A percentile compares a stretch with the other conserved stretches of the same genome.
phyloP scores from a whole-genome alignment of 2,329 filamentous ascomycete species.

The Myriosclerotinia duriaeana region DNA sequence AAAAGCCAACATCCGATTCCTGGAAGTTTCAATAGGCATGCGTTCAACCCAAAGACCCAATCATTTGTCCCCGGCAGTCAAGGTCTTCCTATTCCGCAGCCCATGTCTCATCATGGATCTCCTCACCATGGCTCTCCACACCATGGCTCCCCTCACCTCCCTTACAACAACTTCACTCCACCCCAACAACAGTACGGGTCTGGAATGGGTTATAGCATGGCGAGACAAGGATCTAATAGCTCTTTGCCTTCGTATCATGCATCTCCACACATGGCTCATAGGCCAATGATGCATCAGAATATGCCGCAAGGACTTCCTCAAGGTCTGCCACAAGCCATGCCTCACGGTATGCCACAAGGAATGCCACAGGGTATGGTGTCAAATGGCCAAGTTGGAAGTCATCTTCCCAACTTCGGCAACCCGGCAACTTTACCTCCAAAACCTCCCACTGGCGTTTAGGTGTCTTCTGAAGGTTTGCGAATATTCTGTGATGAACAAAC shows the following conservation, averaged over 20 bases:
- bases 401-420: conserved; percentile 57
- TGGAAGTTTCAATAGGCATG: conserved; percentile 78
- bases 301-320: conserved; percentile 36
- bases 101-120: conserved; percentile 39
- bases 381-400: conserved; percentile 44
- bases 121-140: conserved; percentile 40
- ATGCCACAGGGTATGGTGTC: conserved; percentile 34
- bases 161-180: conserved; percentile 44
- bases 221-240: conserved; percentile 41
- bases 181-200: conserved; percentile 40
- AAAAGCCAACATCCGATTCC: conserved; percentile 80
- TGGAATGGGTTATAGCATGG: conserved; percentile 42
- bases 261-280: conserved; percentile 41
- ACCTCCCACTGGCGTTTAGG: conserved; percentile 48
- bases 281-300: conserved; percentile 41
- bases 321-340: conserved; percentile 32
- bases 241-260: conserved; percentile 42
- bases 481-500: conserved; percentile 36
- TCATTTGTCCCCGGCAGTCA: conserved; percentile 75
- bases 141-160: conserved; percentile 45
- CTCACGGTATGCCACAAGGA: conserved; percentile 34
- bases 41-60: conserved; percentile 92
- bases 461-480: conserved; percentile 26
- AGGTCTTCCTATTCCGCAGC: conserved; percentile 49
- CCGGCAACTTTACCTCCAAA: conserved; percentile 55